A percentile compares a stretch with the other conserved stretches of the same genome.
Conservation (phyloP, 108 stramenopile species). For the Pseudonitzschia pungens region DNA sequence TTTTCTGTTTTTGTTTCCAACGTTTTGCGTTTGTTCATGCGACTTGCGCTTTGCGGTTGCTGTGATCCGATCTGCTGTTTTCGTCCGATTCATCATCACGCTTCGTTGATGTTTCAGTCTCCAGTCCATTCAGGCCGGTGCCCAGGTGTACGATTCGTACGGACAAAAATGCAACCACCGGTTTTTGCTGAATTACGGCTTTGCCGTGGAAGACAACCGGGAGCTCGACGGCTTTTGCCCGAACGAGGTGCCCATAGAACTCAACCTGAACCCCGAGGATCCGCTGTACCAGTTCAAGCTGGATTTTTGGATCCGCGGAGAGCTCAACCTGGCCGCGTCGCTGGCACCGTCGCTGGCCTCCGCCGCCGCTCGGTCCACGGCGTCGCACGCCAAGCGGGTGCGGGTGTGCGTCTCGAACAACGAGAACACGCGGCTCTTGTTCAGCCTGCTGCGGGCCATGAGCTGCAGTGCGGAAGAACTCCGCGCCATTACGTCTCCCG, state of each 20-base stretch:
- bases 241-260: conserved; percentile 93
- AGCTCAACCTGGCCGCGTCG: conserved; percentile 23
- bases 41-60: background rate
- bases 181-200: conserved; percentile 99
- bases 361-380: conserved; percentile 2
- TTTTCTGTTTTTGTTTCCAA: too few relatives aligned
- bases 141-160: conserved; percentile 98
- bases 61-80: background rate
- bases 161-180: conserved; percentile 99
- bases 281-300: conserved; percentile 64
- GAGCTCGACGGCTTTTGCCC: conserved; percentile 98
- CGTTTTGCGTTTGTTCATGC: too few relatives aligned
- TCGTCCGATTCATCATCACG: background rate
- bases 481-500: conserved; percentile 46
- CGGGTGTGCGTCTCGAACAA: conserved; percentile 95
- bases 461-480: conserved; percentile 73
- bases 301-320: conserved; percentile 91
- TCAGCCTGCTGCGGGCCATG: conserved; percentile 82
- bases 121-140: conserved; percentile 70
- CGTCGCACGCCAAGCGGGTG: conserved; percentile 63
- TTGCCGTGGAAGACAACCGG: conserved; percentile 96
- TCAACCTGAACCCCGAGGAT: conserved; percentile 62
- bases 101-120: conserved; percentile 32
- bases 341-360: background rate
- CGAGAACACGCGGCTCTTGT: conserved; percentile 87